These are phyloP conservation scores for Pichia paraexigua DNA, from an alignment of 805 yeast species.

Conservation along the genomic window DNA sequence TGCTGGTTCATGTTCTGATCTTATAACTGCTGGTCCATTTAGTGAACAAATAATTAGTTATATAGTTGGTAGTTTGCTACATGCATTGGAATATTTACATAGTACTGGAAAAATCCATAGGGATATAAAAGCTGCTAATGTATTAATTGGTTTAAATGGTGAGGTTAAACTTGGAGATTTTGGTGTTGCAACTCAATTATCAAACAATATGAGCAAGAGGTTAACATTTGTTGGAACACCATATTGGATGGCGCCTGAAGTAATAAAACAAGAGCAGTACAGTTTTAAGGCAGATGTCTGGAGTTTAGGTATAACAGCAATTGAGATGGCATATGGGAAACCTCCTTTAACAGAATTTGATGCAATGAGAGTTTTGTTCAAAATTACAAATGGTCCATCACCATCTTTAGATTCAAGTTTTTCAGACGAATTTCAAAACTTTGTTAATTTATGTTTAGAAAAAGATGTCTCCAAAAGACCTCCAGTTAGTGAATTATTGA, in stretches of 20 bases:
- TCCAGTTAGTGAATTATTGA: conserved; percentile 50
- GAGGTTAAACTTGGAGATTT: conserved; percentile 88
- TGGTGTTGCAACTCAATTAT: conserved; percentile 82
- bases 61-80: conserved; percentile 46
- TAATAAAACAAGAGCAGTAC: conserved; percentile 45
- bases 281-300: conserved; percentile 72
- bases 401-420: conserved; percentile 33
- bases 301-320: conserved; percentile 74
- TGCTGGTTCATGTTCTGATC: conserved; percentile 68
- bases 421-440: conserved; percentile 47
- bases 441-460: conserved; percentile 60
- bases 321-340: conserved; percentile 61
- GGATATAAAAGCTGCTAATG: conserved; percentile 91
- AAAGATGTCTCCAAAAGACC: conserved; percentile 66
- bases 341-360: conserved; percentile 57
- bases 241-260: conserved; percentile 59
- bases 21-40: conserved; percentile 53
- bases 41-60: conserved; percentile 46
- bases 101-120: conserved; percentile 75
- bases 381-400: conserved; percentile 41
- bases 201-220: conserved; percentile 45
- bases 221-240: conserved; percentile 55
- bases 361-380: conserved; percentile 48
- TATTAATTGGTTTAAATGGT: conserved; percentile 60
- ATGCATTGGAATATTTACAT: conserved; percentile 62